Evolutionary conservation across 371 early-diverging fungal species (phyloP).

Genomic region (Synchytrium microbalum): DNA sequence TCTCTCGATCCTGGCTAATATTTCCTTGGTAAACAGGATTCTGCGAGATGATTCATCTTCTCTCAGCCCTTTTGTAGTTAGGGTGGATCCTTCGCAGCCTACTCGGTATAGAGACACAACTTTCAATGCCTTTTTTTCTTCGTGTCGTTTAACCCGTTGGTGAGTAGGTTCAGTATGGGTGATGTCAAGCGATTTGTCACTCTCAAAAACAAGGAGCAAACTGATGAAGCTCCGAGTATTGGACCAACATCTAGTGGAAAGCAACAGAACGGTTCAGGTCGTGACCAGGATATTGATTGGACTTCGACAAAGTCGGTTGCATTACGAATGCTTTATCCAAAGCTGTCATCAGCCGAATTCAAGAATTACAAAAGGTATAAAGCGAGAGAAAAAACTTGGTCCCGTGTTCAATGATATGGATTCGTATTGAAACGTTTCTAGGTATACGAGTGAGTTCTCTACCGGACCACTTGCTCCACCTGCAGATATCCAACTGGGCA

Average conservation of each 20-base stretch:
- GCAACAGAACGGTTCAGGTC: neutral
- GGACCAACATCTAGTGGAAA: neutral
- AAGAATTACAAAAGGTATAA: slow-evolving; percentile 34
- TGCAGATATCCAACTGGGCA: neutral
- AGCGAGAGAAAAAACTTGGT: neutral
- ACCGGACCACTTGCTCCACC: neutral
- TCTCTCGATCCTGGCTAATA: neutral
- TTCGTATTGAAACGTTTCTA: neutral
- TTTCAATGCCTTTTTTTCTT: neutral
- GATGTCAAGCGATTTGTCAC: slow-evolving; percentile 31
- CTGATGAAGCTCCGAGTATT: neutral
- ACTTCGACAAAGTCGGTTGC: slow-evolving; percentile 32
- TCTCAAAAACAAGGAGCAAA: slow-evolving; percentile 12
- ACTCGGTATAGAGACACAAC: slow-evolving; percentile 8
- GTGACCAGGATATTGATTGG: slow-evolving; percentile 20
- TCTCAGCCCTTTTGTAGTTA: slow-evolving; percentile 30
- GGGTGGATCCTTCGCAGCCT: slow-evolving; percentile 17
- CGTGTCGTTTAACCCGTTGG: slow-evolving; percentile 7
- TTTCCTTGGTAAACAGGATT: neutral
- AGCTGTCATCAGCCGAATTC: slow-evolving; percentile 24
- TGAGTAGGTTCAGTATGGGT: slow-evolving; percentile 28
- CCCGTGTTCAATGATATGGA: neutral
- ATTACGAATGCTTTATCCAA: slow-evolving; percentile 28
- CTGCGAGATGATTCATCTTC: slow-evolving; percentile 16
- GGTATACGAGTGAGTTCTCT: neutral